Percentiles rank a stretch among this genome's conserved stretches.
These are phyloP conservation scores for Psilocybe sp. DNA, from an alignment of 768 basidiomycete species.

Conservation along the genomic window DNA sequence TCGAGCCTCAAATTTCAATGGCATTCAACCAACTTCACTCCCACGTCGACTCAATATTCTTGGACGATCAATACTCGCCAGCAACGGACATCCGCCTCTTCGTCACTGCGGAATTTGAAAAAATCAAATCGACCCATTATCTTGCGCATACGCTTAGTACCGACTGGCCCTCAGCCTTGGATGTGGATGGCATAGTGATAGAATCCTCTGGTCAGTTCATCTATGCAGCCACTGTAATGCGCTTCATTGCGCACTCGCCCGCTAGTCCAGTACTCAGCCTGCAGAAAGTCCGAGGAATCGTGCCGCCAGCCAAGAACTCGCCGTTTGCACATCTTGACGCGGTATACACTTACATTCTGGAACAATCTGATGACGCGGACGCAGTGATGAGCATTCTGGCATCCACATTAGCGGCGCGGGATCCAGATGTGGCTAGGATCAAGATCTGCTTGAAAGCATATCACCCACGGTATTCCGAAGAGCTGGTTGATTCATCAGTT, in stretches of 20 bases:
- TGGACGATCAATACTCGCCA: not conserved
- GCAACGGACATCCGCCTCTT: not conserved
- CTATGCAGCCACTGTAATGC: slow-evolving; percentile 6
- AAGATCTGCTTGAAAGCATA: no score
- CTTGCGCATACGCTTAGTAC: not conserved
- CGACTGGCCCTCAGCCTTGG: not conserved
- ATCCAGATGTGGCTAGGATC: no score
- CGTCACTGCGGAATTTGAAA: not conserved
- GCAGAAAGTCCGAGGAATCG: no score
- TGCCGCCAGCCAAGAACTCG: no score
- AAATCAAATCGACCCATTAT: not conserved
- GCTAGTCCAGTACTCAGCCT: not conserved
- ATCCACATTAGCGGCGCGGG: no score
- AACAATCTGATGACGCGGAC: no score
- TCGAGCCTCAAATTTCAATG: not conserved
- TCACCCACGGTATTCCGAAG: no score
- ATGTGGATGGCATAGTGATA: not conserved
- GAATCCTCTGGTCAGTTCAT: slow-evolving; percentile 2
- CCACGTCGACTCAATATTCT: not conserved
- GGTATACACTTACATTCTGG: no score
- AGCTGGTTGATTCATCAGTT: no score
- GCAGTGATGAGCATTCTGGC: no score
- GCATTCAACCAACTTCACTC: not conserved
- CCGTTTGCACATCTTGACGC: no score
- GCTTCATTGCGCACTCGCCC: slow-evolving; percentile 1